phyloP scores from a whole-genome alignment of 2,329 filamentous ascomycete species.

The Colletotrichum sp. region DNA sequence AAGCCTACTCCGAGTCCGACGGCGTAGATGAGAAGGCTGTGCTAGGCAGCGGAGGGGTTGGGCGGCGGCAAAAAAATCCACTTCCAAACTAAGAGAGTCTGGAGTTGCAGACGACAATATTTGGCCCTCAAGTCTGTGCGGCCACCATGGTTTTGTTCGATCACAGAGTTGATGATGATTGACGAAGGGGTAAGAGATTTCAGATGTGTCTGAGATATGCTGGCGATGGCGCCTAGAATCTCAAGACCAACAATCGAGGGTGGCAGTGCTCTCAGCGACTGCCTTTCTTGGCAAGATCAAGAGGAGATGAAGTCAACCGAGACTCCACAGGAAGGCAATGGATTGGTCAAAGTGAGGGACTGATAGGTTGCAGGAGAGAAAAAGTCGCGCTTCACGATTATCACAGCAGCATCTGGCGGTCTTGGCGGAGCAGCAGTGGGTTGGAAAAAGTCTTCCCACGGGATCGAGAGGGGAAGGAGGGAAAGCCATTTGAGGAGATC shows the following conservation, averaged over 20 bases:
- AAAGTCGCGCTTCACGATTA: constrained; percentile 13
- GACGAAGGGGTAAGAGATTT: background rate
- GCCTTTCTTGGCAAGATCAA: constrained; percentile 19
- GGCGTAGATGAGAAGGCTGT: background rate
- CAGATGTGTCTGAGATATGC: background rate
- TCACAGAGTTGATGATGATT: background rate
- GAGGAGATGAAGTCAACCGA: constrained; percentile 15
- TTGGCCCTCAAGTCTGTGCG: background rate
- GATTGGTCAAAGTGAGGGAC: background rate
- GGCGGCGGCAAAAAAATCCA: background rate
- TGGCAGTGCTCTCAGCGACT: constrained; percentile 22
- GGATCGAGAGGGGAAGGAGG: constrained; percentile 19
- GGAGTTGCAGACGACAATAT: background rate
- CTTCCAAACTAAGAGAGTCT: background rate
- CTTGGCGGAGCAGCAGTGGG: constrained; percentile 11
- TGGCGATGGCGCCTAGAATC: background rate
- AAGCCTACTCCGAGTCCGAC: background rate
- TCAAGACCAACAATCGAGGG: background rate
- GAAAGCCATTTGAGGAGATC: background rate
- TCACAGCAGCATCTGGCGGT: background rate
- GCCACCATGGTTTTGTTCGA: background rate
- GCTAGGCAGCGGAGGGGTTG: constrained; percentile 1
- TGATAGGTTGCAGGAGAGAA: background rate
- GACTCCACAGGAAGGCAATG: background rate
- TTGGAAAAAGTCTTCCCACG: background rate